Evolutionary conservation across 2,329 filamentous ascomycete genomes (phyloP).

Genomic region (Claviceps sp.): DNA sequence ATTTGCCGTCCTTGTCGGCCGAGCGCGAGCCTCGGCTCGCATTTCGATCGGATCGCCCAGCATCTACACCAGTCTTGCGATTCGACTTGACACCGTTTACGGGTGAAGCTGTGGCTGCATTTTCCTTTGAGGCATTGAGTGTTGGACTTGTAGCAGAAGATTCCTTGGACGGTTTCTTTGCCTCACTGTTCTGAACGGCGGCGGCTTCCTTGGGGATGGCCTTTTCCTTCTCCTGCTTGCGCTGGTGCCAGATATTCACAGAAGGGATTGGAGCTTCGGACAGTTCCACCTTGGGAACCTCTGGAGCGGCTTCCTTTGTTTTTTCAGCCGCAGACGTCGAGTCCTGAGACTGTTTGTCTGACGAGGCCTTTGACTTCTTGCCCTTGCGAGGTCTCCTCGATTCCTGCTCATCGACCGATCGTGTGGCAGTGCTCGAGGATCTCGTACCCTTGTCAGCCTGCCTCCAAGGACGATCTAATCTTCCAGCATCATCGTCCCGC

Average conservation of each 20-base stretch:
- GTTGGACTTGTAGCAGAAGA: conserved; percentile 3
- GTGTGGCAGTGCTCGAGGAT: conserved; percentile 48
- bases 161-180: conserved; percentile 25
- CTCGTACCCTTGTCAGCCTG: conserved; percentile 37
- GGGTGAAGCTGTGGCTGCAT: conserved; percentile 6
- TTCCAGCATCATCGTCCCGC: conserved; percentile 25
- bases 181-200: conserved; percentile 23
- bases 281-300: conserved; percentile 49
- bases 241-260: conserved; percentile 80
- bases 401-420: conserved; percentile 49
- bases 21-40: conserved; percentile 34
- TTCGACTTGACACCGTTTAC: conserved; percentile 27
- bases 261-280: conserved; percentile 70
- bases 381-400: conserved; percentile 36
- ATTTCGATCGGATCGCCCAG: conserved; percentile 25
- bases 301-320: conserved; percentile 29
- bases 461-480: conserved; percentile 27
- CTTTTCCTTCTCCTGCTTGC: conserved; percentile 52
- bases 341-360: conserved; percentile 29
- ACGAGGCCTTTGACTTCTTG: conserved; percentile 43
- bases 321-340: conserved; percentile 43
- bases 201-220: conserved; percentile 23
- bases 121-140: conserved; percentile 12
- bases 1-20: conserved; percentile 26
- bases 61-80: conserved; percentile 28